Base-by-base conservation (phyloP, 768 basidiomycete species). In the Nidula microcarpa region DNA sequence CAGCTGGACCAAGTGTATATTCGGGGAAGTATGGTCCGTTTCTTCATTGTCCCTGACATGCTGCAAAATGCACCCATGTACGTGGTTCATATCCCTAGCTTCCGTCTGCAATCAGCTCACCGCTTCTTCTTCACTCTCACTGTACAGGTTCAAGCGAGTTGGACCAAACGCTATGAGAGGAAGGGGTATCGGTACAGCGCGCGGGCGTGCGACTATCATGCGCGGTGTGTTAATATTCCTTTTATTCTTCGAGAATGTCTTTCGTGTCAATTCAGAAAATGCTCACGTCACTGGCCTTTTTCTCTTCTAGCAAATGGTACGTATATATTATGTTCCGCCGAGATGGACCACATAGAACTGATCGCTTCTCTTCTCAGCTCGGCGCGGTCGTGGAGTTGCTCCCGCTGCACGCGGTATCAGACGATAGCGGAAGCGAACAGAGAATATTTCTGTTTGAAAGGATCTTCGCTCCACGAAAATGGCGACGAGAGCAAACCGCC, bases 21-120 rank as follows among this genome's bases (percentile, higher is more conserved):
- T 61, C 81, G 97, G 62, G 97, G 97, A 54, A 95, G 94, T 68
- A 97, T 98, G 91, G 79, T 98, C 59, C 82, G 97, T 59, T 98
- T 97, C 78, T 96, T 98, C 75, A 98, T 98, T 69, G 97, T 99
- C 17, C 97, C 97, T 52, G 97, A 98, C 72, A 98, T 99, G 91
- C 77, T 99, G 60, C 91, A 98, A 68, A 98, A 98, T 68, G 97
- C 97, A 11, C 97, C 97, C 16, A 99, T 99, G 97, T 95, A 66
- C 68, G 91, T 76, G 52, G 51, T 57, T 43, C 36, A 43, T 53
- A 39, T 54, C 23, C 16, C 55, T 11, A 34, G 8, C 33, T 16
- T 45, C 23, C 4, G 17, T 16, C 16, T 49, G 48, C 16, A 43
- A 14, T 54, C n/a, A 14, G 33, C 33, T 47, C 14, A 17, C 43